These are phyloP conservation scores for Rhizophagus prolifer DNA, from an alignment of 192 early-diverging fungal genomes.

Conservation along the genomic window DNA sequence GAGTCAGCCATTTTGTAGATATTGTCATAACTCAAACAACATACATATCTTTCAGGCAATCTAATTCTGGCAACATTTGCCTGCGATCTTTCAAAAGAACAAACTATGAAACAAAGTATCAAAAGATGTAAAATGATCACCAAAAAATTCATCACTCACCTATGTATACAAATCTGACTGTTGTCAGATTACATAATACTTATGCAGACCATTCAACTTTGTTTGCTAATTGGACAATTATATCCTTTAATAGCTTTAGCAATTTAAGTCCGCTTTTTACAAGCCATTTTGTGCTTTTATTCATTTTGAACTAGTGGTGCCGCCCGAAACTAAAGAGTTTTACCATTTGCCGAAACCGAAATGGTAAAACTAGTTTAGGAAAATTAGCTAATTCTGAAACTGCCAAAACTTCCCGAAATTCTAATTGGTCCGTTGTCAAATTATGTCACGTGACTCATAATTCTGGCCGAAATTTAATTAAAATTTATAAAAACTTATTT, in stretches of 20 bases:
- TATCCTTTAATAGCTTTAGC: conserved; percentile 26
- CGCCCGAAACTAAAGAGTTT: too few relatives aligned
- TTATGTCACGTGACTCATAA: too few relatives aligned
- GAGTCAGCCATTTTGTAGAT: conserved; percentile 8
- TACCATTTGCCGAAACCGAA: too few relatives aligned
- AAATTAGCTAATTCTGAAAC: too few relatives aligned
- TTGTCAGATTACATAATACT: background rate
- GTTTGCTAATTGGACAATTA: background rate
- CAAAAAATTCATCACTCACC: background rate
- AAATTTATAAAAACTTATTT: too few relatives aligned
- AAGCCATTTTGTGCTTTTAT: background rate
- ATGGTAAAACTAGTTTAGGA: too few relatives aligned
- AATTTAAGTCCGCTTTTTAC: conserved; percentile 21
- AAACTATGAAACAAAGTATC: background rate
- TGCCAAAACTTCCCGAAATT: too few relatives aligned
- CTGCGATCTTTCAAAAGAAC: conserved; percentile 6
- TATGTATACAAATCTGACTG: background rate
- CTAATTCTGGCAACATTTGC: conserved; percentile 21
- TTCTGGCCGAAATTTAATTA: too few relatives aligned
- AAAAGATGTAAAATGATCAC: background rate
- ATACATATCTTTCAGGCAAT: conserved; percentile 11
- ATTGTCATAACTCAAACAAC: conserved; percentile 1
- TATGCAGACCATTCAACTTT: background rate
- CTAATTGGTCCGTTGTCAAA: too few relatives aligned
- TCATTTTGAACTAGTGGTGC: too few relatives aligned